phyloP scores from a whole-genome alignment of 768 basidiomycete genomes.

The Crucibulum laeve region DNA sequence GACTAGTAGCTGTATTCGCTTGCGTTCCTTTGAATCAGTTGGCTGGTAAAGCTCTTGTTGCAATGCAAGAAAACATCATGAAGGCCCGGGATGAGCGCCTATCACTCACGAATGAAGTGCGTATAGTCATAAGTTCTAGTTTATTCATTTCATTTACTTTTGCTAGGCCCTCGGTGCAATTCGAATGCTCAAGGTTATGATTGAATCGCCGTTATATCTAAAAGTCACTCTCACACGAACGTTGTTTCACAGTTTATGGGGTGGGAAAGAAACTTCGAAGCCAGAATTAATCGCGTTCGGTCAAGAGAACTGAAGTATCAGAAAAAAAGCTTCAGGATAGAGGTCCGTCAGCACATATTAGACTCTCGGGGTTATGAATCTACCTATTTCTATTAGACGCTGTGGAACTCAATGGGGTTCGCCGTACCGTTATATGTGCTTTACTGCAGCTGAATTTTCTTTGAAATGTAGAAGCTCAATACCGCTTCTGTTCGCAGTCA shows the following conservation, averaged over 20 bases:
- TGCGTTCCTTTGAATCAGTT: constrained; percentile 79
- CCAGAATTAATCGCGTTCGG: constrained; percentile 49
- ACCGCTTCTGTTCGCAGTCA: constrained; percentile 43
- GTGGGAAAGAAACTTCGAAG: constrained; percentile 67
- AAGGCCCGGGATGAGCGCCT: constrained; percentile 72
- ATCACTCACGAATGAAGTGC: constrained; percentile 72
- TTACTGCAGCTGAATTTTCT: background rate
- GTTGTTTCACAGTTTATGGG: constrained; percentile 57
- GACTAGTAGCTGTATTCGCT: constrained; percentile 69
- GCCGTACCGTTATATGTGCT: constrained; percentile 49
- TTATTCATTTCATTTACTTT: background rate
- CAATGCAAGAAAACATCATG: constrained; percentile 44
- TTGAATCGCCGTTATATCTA: background rate
- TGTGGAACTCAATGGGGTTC: constrained; percentile 9
- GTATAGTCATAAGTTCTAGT: constrained; percentile 51
- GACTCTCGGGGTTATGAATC: too few species aligned
- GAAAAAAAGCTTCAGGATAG: constrained; percentile 59
- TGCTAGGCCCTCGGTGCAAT: constrained; percentile 10
- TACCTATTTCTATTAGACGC: constrained; percentile 1
- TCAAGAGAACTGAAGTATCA: constrained; percentile 63
- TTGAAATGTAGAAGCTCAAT: background rate
- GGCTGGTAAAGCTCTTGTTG: constrained; percentile 74
- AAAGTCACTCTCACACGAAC: background rate
- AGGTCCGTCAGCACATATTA: constrained; percentile 31
- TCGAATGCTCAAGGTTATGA: constrained; percentile 11